Evolutionary conservation across 2,329 filamentous ascomycete genomes (phyloP).

Genomic region (Paraphaeosphaeria sporulosa): DNA sequence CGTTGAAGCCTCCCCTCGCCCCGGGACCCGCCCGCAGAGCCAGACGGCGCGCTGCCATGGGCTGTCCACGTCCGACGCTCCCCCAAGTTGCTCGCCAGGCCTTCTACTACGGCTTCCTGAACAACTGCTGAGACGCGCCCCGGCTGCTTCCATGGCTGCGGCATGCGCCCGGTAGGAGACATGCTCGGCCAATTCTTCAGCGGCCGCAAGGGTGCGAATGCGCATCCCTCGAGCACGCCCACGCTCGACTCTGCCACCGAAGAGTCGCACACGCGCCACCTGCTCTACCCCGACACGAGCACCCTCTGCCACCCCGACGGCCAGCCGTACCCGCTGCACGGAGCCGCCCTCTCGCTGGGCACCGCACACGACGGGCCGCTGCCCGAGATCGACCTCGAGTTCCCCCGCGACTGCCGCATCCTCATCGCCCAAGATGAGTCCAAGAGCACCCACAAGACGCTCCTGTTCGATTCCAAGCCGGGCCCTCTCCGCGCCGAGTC

Average conservation of each 20-base stretch:
- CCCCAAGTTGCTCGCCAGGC: conserved; percentile 30
- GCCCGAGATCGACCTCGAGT: conserved; percentile 52
- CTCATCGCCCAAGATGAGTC: conserved; percentile 55
- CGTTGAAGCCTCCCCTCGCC: conserved; percentile 9
- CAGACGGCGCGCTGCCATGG: conserved; percentile 34
- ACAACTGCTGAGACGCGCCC: conserved; percentile 22
- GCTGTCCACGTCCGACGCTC: conserved; percentile 30
- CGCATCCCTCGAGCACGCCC: conserved; percentile 34
- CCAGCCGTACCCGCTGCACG: conserved; percentile 46
- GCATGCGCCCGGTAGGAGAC: conserved; percentile 28
- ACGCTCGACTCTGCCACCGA: conserved; percentile 49
- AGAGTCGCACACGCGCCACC: conserved; percentile 50
- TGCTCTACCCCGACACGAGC: conserved; percentile 51
- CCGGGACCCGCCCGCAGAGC: conserved; percentile 1
- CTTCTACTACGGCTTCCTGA: conserved; percentile 26
- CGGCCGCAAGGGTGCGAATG: conserved; percentile 40
- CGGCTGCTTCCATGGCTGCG: conserved; percentile 15
- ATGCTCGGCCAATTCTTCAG: conserved; percentile 53
- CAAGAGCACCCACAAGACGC: conserved; percentile 42
- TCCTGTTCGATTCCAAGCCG: conserved; percentile 54
- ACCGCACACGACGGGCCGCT: conserved; percentile 46
- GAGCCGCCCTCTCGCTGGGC: conserved; percentile 36
- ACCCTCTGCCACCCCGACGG: conserved; percentile 46
- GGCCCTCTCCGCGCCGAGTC: conserved; percentile 41
- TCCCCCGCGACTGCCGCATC: conserved; percentile 51